These are phyloP conservation scores for Vitis hybrid DNA, from an alignment of 177 flowering plant genomes.

Conservation along the genomic window DNA sequence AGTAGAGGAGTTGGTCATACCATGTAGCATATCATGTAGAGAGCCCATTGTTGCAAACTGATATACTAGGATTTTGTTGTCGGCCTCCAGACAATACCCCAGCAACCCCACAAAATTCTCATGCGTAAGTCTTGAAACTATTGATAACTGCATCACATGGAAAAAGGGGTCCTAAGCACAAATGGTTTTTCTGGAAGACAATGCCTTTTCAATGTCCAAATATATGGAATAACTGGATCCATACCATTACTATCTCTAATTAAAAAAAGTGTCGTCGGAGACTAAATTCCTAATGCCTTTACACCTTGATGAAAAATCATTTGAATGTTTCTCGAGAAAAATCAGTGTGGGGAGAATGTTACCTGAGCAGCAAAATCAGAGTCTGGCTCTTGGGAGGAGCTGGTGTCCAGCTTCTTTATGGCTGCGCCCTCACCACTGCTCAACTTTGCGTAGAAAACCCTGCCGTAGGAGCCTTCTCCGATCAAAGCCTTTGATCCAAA, in stretches of 20 bases:
- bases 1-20: conserved; percentile 23
- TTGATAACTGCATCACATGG: conserved; percentile 46
- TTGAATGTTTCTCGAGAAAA: too few species aligned
- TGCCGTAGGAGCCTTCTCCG: conserved; percentile 94
- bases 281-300: too few species aligned
- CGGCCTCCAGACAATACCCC: conserved; percentile 70
- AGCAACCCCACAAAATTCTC: conserved; percentile 65
- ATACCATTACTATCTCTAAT: too few species aligned
- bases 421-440: conserved; percentile 53
- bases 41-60: conserved; percentile 73
- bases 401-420: conserved; percentile 69
- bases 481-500: conserved; percentile 75
- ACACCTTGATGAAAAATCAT: too few species aligned
- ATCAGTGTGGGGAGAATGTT: too few species aligned
- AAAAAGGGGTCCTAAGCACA: neutral
- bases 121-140: conserved; percentile 65
- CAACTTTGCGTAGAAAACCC: conserved; percentile 67
- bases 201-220: too few species aligned
- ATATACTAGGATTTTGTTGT: conserved; percentile 62
- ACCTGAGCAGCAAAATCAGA: conserved; percentile 71
- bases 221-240: too few species aligned
- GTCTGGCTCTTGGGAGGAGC: conserved; percentile 61
- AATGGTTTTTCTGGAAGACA: too few species aligned
- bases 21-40: conserved; percentile 77
- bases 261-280: too few species aligned